phyloP scores from a whole-genome alignment of 2,329 filamentous ascomycete species.

The Penicillium griseofulvum region DNA sequence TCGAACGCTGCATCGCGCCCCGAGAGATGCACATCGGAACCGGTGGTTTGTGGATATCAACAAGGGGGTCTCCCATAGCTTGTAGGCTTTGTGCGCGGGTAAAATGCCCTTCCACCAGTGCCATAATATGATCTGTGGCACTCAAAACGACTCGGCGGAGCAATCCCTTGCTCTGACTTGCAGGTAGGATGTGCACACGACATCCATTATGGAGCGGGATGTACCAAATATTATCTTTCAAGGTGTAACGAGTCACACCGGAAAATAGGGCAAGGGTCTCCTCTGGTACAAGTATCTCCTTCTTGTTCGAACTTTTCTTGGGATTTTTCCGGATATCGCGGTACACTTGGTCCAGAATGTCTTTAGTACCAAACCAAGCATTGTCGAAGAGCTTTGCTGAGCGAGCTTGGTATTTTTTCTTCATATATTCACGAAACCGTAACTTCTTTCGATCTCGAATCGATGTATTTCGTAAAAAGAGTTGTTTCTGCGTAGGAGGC shows the following conservation, averaged over 20 bases:
- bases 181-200: constrained; percentile 36
- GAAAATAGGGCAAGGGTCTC: constrained; percentile 34
- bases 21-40: constrained; percentile 33
- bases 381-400: neutral
- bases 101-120: constrained; percentile 32
- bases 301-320: constrained; percentile 19
- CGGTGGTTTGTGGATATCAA: constrained; percentile 28
- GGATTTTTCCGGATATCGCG: constrained; percentile 12
- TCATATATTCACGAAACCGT: constrained; percentile 22
- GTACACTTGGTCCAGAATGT: constrained; percentile 26
- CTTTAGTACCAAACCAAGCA: constrained; percentile 28
- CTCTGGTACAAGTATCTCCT: constrained; percentile 36
- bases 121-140: constrained; percentile 35
- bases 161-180: constrained; percentile 30
- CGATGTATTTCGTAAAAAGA: constrained; percentile 16
- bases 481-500: neutral
- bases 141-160: constrained; percentile 36
- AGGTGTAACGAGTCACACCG: constrained; percentile 29
- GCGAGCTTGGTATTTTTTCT: neutral
- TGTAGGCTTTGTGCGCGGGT: constrained; percentile 24
- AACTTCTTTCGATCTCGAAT: constrained; percentile 28
- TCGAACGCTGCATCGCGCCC: constrained; percentile 21
- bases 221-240: constrained; percentile 41
- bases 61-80: constrained; percentile 27
- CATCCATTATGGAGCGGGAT: constrained; percentile 37